Percentiles rank a stretch among this genome's conserved stretches.
Evolutionary conservation across 495 filamentous ascomycete species (phyloP).

Genomic region (Penicillium antarcticum): DNA sequence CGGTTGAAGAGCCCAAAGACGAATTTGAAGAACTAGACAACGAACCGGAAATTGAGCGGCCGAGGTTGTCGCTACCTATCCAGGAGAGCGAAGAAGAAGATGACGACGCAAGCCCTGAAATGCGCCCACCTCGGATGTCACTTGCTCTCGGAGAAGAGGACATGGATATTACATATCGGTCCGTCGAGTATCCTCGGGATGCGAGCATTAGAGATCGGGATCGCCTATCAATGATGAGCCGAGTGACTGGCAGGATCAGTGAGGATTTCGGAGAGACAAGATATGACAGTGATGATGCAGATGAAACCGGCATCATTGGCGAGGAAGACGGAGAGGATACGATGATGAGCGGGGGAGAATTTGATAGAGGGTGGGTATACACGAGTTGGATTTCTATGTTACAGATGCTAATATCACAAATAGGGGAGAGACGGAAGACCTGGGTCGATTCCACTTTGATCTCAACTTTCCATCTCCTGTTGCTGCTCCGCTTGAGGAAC

Average conservation of each 20-base stretch:
- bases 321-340: slow-evolving; percentile 36
- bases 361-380: slow-evolving; percentile 40
- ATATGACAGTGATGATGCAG: slow-evolving; percentile 48
- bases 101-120: slow-evolving; percentile 36
- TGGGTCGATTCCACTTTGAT: slow-evolving; percentile 42
- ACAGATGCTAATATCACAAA: slow-evolving; percentile 26
- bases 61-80: slow-evolving; percentile 68
- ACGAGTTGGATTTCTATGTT: slow-evolving; percentile 7
- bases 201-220: slow-evolving; percentile 46
- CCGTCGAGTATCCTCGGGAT: slow-evolving; percentile 67
- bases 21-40: slow-evolving; percentile 60
- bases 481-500: slow-evolving; percentile 26
- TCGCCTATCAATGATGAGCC: slow-evolving; percentile 52
- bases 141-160: slow-evolving; percentile 66
- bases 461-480: slow-evolving; percentile 42
- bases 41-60: slow-evolving; percentile 59
- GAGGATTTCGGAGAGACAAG: slow-evolving; percentile 55
- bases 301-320: slow-evolving; percentile 38
- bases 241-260: slow-evolving; percentile 56
- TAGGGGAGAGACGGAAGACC: slow-evolving; percentile 47
- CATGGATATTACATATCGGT: slow-evolving; percentile 61
- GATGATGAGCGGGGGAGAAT: slow-evolving; percentile 33
- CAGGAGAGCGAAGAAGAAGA: slow-evolving; percentile 55
- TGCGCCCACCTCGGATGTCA: slow-evolving; percentile 59
- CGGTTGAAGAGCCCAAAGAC: slow-evolving; percentile 25